phyloP scores from a whole-genome alignment of 257 asterid genomes.

The Plectranthus barbatus region DNA sequence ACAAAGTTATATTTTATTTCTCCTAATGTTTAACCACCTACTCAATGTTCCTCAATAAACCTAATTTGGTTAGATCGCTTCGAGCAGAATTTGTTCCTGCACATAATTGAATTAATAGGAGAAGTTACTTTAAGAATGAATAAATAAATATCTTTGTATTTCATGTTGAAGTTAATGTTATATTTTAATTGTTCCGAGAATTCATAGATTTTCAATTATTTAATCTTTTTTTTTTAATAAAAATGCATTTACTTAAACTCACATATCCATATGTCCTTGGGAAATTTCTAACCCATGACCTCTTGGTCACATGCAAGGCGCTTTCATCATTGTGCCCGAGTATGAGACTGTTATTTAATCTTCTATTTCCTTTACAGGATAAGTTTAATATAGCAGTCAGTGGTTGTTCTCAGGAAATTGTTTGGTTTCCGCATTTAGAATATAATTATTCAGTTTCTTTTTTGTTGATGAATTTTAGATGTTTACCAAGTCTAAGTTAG shows the following conservation, averaged over 20 bases:
- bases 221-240: too few relatives aligned
- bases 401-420: background rate
- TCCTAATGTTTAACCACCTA: background rate
- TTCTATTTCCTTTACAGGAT: background rate
- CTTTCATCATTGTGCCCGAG: too few relatives aligned
- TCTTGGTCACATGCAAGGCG: too few relatives aligned
- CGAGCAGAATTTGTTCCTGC: background rate
- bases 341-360: too few relatives aligned
- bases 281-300: too few relatives aligned
- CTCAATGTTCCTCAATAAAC: background rate
- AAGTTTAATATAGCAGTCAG: background rate
- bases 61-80: slow-evolving; percentile 9
- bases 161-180: background rate
- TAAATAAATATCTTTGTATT: background rate
- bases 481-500: background rate
- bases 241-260: too few relatives aligned
- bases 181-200: background rate
- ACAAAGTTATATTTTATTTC: background rate
- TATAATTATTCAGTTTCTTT: background rate
- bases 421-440: background rate
- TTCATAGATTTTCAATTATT: background rate
- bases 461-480: background rate
- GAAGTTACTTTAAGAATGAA: background rate
- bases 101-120: background rate
- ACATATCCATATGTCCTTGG: too few relatives aligned